phyloP scores from a whole-genome alignment of 805 yeast genomes.

The Starmerella floricola region DNA sequence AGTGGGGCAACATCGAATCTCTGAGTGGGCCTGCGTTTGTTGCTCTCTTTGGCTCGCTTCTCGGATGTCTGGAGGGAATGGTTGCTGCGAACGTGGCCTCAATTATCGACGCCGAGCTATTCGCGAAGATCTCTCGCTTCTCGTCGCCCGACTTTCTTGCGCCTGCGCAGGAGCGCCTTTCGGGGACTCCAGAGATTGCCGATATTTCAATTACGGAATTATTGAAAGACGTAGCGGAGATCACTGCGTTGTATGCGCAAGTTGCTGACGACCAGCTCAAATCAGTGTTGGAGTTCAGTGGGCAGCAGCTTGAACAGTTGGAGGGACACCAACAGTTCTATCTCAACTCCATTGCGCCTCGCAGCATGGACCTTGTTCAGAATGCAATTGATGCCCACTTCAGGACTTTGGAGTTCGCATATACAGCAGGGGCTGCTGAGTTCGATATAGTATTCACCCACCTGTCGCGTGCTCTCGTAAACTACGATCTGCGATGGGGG shows the following conservation, averaged over 20 bases:
- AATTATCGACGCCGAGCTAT: background rate
- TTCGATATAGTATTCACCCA: slow-evolving; percentile 35
- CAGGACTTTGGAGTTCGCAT: slow-evolving; percentile 53
- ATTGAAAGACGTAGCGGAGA: slow-evolving; percentile 3
- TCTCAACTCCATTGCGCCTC: too few species aligned
- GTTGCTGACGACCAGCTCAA: slow-evolving; percentile 5
- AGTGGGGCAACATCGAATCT: slow-evolving; percentile 2
- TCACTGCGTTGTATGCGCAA: slow-evolving; percentile 14
- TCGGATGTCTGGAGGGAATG: slow-evolving; percentile 16
- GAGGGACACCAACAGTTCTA: slow-evolving; percentile 8
- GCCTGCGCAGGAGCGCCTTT: background rate
- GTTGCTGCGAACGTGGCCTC: background rate
- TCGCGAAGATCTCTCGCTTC: background rate
- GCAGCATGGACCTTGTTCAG: slow-evolving; percentile 39
- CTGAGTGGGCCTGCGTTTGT: background rate
- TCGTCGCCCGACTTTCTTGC: background rate
- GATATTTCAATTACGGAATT: background rate
- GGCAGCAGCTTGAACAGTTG: slow-evolving; percentile 6
- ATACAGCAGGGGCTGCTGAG: slow-evolving; percentile 36
- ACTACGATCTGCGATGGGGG: background rate
- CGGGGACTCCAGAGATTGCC: background rate
- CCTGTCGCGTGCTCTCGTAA: slow-evolving; percentile 29
- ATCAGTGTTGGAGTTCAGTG: slow-evolving; percentile 6
- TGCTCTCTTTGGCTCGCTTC: slow-evolving; percentile 5
- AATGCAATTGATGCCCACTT: slow-evolving; percentile 27